These are phyloP conservation scores for Houttuynia cordata DNA, from an alignment of 164 flowering plant genomes.

Conservation along the genomic window DNA sequence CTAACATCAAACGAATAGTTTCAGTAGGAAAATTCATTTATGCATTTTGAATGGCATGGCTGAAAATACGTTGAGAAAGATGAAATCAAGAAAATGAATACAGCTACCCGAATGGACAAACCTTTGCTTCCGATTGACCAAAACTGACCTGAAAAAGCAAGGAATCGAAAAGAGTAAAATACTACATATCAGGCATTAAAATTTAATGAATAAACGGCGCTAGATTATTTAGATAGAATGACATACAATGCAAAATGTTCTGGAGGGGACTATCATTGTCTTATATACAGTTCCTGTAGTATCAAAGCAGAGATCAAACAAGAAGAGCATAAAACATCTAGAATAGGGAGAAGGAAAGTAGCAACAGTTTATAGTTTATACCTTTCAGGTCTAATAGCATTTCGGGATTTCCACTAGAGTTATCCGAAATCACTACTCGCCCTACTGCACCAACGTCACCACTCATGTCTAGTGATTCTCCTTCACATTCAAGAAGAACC, in stretches of 20 bases:
- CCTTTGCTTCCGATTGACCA: constrained; percentile 95
- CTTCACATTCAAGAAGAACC: constrained; percentile 98
- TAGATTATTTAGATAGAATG: not conserved
- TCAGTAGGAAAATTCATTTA: too few species aligned
- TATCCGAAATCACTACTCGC: constrained; percentile 55
- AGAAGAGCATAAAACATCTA: constrained; percentile 1
- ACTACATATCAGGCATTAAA: not conserved
- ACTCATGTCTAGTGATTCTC: constrained; percentile 88
- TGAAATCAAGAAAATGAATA: not conserved
- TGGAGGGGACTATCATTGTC: constrained; percentile 79
- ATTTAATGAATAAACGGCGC: too few species aligned
- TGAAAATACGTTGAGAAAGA: not conserved
- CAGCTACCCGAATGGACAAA: constrained; percentile 16
- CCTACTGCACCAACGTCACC: constrained; percentile 98
- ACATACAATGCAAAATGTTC: constrained; percentile 92
- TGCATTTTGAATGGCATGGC: not conserved
- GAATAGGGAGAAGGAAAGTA: not conserved
- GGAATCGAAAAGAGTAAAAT: not conserved
- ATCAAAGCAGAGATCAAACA: constrained; percentile 6
- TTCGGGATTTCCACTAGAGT: constrained; percentile 40
- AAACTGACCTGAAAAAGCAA: constrained; percentile 66
- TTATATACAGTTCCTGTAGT: constrained; percentile 83
- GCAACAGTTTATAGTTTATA: constrained; percentile 2
- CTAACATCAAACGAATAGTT: too few species aligned
- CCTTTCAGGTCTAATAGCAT: constrained; percentile 89